phyloP scores from a whole-genome alignment of 768 basidiomycete genomes.

The Russula foetens region DNA sequence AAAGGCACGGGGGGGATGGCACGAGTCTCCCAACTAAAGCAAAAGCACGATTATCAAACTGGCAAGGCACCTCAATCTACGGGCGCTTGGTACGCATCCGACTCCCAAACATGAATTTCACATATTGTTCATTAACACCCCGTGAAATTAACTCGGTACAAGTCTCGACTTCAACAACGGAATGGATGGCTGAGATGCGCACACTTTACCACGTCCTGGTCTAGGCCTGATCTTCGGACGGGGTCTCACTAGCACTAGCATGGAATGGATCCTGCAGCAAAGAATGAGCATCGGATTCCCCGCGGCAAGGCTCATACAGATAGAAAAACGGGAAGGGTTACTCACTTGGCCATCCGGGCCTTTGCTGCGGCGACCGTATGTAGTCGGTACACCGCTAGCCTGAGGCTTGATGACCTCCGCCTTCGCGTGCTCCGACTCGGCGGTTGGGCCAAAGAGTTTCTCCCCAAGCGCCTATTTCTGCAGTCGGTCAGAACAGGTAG shows the following conservation, averaged over 20 bases:
- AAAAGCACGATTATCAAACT: too few species aligned
- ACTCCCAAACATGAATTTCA: too few species aligned
- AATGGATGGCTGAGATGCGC: background rate
- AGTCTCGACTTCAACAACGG: background rate
- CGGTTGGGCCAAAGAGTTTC: background rate
- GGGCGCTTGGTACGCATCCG: too few species aligned
- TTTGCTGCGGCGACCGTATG: slow-evolving; percentile 2
- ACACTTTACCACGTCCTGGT: background rate
- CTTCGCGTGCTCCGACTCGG: background rate
- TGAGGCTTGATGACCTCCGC: background rate
- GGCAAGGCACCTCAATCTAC: too few species aligned
- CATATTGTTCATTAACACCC: background rate
- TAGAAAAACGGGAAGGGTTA: background rate
- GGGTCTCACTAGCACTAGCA: background rate
- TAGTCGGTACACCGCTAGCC: background rate
- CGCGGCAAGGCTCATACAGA: background rate
- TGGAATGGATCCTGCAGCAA: background rate
- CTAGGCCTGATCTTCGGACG: background rate
- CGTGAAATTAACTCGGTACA: background rate
- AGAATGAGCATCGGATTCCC: background rate
- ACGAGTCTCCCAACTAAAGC: too few species aligned
- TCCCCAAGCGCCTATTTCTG: background rate
- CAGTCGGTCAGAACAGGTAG: background rate
- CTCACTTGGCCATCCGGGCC: background rate
- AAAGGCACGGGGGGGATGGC: too few species aligned